phyloP scores from a whole-genome alignment of 768 basidiomycete genomes.

The Cubamyces sp. region DNA sequence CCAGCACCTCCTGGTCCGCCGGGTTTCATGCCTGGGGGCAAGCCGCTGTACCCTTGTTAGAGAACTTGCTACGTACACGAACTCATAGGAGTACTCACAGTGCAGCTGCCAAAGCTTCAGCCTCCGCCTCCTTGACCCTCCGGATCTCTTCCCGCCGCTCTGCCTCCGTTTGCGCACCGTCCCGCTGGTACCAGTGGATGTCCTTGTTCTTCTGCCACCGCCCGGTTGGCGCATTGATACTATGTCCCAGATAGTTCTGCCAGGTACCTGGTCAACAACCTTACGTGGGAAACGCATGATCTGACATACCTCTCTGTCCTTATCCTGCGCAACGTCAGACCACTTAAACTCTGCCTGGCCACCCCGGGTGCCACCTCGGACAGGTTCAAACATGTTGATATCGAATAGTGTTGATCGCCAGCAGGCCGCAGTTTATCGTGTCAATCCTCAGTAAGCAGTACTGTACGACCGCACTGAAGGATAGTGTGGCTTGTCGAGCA shows the following conservation, averaged over 20 bases:
- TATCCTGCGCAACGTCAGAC: constrained; percentile 89
- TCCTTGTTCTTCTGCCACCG: constrained; percentile 99
- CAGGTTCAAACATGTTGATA: constrained; percentile 74
- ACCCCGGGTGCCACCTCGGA: constrained; percentile 89
- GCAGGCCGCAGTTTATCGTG: too few relatives aligned
- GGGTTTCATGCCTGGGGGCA: constrained; percentile 48
- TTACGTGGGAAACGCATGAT: too few relatives aligned
- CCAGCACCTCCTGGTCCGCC: constrained; percentile 23
- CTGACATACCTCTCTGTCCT: constrained; percentile 82
- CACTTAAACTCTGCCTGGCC: constrained; percentile 92
- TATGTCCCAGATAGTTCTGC: constrained; percentile 94
- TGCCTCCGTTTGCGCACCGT: constrained; percentile 44
- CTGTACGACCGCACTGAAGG: too few relatives aligned
- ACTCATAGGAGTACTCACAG: constrained; percentile 50
- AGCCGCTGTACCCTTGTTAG: constrained; percentile 55
- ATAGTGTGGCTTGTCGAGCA: too few relatives aligned
- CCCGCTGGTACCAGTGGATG: constrained; percentile 92
- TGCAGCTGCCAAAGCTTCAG: constrained; percentile 82
- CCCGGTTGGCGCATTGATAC: constrained; percentile 92
- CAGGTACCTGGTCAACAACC: not conserved
- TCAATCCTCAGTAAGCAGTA: too few relatives aligned
- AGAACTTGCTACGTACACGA: not conserved
- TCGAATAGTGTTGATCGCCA: too few relatives aligned
- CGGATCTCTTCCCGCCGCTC: constrained; percentile 75
- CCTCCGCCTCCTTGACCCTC: constrained; percentile 85